Conservation (phyloP, 257 asterid species). For the Phtheirospermum japonicum region DNA sequence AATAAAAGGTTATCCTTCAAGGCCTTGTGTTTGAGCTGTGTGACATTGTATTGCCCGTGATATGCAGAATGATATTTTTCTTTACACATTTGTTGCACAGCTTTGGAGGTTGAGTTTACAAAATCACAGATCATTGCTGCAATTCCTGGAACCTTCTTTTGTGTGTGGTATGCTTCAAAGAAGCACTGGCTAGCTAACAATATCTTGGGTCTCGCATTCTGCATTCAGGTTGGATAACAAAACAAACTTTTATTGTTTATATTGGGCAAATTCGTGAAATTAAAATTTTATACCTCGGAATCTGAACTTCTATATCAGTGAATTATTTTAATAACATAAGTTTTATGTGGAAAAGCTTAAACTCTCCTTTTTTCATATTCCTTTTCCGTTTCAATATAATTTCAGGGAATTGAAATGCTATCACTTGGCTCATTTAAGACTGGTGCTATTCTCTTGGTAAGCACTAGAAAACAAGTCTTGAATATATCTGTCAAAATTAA, state of each 20-base stretch:
- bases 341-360: not conserved
- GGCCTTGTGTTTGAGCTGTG: slow-evolving; percentile 17
- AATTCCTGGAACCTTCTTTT: slow-evolving; percentile 93
- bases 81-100: slow-evolving; percentile 47
- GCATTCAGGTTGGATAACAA: slow-evolving; percentile 70
- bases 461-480: slow-evolving; percentile 13
- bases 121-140: slow-evolving; percentile 81
- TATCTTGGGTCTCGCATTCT: slow-evolving; percentile 88
- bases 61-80: slow-evolving; percentile 23
- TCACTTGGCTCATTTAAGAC: slow-evolving; percentile 98
- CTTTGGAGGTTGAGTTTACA: slow-evolving; percentile 85
- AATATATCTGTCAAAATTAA: slow-evolving; percentile 7
- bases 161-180: slow-evolving; percentile 91
- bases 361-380: slow-evolving; percentile 8
- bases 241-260: not conserved
- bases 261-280: slow-evolving; percentile 2
- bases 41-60: slow-evolving; percentile 21
- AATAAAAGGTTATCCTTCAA: not conserved
- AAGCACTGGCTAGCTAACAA: slow-evolving; percentile 99
- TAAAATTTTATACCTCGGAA: slow-evolving; percentile 3
- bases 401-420: slow-evolving; percentile 96
- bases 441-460: slow-evolving; percentile 94
- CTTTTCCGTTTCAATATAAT: slow-evolving; percentile 15
- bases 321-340: not conserved
- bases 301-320: slow-evolving; percentile 12